Percentiles rank a stretch among this genome's conserved stretches.
phyloP scores from a whole-genome alignment of 2,329 filamentous ascomycete genomes.

The Cryphonectria radicalis region DNA sequence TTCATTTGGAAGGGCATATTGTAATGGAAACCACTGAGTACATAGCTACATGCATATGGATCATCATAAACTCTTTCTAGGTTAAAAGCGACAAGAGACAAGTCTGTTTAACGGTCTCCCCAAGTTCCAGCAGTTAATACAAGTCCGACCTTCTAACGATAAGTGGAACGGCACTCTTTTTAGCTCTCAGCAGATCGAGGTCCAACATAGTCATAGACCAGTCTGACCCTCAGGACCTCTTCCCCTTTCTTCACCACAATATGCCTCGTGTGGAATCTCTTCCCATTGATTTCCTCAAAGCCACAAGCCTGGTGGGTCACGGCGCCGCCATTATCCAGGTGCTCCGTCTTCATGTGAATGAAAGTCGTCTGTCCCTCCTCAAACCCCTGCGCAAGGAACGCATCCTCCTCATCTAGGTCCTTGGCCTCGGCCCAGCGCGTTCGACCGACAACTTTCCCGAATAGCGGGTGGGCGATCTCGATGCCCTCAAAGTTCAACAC shows the following conservation, averaged over 20 bases:
- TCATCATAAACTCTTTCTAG: too few species aligned
- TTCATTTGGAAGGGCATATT: too few species aligned
- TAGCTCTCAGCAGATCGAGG: not conserved
- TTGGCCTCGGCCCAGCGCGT: not conserved
- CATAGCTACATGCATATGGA: too few species aligned
- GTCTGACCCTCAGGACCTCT: slow-evolving; percentile 10
- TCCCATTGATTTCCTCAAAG: slow-evolving; percentile 12
- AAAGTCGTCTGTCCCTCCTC: slow-evolving; percentile 17
- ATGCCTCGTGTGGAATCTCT: not conserved
- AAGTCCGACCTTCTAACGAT: too few species aligned
- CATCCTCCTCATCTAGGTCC: not conserved
- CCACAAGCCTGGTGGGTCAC: slow-evolving; percentile 19
- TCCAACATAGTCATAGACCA: slow-evolving; percentile 23
- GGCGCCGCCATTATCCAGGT: slow-evolving; percentile 28
- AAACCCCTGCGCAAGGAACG: not conserved
- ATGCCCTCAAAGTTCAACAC: not conserved
- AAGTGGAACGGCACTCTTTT: too few species aligned
- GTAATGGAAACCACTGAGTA: too few species aligned
- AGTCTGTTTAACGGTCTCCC: too few species aligned
- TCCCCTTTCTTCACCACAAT: not conserved
- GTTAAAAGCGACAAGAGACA: too few species aligned
- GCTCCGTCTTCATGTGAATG: slow-evolving; percentile 25
- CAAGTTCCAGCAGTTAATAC: too few species aligned
- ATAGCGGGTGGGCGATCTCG: not conserved
- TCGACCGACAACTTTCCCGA: not conserved